Percentiles rank a stretch among this genome's conserved stretches.
phyloP scores from a whole-genome alignment of 257 asterid genomes.

The Gentiana dahurica region DNA sequence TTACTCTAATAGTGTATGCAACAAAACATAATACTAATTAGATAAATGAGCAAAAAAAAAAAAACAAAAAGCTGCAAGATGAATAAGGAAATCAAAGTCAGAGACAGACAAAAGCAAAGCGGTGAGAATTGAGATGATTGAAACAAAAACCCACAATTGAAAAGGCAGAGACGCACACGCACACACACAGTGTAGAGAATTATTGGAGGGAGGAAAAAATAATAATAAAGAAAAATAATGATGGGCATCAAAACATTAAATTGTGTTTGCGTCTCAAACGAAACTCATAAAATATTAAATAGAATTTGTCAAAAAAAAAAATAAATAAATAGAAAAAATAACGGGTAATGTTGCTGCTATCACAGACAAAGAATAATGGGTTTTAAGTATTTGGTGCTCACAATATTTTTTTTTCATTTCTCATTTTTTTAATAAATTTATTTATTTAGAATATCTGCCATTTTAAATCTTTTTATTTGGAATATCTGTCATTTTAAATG shows the following conservation, averaged over 20 bases:
- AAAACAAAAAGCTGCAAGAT: conserved; percentile 13
- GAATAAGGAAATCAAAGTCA: conserved; percentile 4
- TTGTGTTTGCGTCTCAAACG: not conserved
- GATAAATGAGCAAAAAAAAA: not conserved
- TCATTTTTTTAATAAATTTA: too few relatives aligned
- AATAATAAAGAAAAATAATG: not conserved
- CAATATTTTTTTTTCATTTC: too few relatives aligned
- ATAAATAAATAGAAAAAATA: too few relatives aligned
- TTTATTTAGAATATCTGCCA: too few relatives aligned
- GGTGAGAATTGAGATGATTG: not conserved
- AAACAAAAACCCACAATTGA: conserved; percentile 30
- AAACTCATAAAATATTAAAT: too few relatives aligned
- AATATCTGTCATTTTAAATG: too few relatives aligned
- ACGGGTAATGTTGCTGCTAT: too few relatives aligned
- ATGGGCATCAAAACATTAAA: not conserved
- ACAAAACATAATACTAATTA: not conserved
- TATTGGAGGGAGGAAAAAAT: conserved; percentile 47
- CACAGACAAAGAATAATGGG: too few relatives aligned
- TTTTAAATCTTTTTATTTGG: too few relatives aligned
- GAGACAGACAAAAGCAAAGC: conserved; percentile 11
- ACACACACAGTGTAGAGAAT: conserved; percentile 31
- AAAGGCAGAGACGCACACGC: conserved; percentile 24
- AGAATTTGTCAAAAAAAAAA: too few relatives aligned
- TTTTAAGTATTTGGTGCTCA: too few relatives aligned
- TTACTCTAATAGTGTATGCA: conserved; percentile 1